Evolutionary conservation across 768 basidiomycete species (phyloP).

Genomic region (Boletus barrowsii): DNA sequence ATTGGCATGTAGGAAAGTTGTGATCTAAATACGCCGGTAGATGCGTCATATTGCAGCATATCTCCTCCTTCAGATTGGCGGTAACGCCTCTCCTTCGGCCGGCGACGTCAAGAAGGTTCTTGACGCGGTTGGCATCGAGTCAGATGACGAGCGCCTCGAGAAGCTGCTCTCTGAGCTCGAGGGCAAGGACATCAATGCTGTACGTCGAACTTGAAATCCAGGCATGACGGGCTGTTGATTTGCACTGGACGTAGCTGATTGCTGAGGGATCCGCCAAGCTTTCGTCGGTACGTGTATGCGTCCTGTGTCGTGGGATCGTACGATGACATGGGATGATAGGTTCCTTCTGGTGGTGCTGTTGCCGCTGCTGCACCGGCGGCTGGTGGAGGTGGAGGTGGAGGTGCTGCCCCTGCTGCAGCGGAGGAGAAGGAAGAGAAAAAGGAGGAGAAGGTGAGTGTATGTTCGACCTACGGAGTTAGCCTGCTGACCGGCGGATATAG

Average conservation of each 20-base stretch:
- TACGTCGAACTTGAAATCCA: conserved; percentile 34
- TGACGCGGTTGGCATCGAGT: conserved; percentile 80
- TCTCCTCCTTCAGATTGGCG: conserved; percentile 93
- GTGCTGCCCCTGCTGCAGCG: conserved; percentile 49
- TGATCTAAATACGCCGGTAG: conserved; percentile 33
- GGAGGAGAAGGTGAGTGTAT: conserved; percentile 70
- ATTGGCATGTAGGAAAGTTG: background rate
- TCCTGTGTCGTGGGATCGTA: background rate
- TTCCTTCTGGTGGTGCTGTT: conserved; percentile 90
- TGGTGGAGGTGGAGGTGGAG: conserved; percentile 43
- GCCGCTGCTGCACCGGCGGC: conserved; percentile 52
- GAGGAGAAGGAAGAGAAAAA: conserved; percentile 87
- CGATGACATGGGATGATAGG: conserved; percentile 37
- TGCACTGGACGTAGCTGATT: conserved; percentile 60
- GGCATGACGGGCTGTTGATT: background rate
- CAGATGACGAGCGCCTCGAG: conserved; percentile 75
- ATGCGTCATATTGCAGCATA: conserved; percentile 96
- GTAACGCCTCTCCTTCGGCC: conserved; percentile 84
- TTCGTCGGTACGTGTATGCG: conserved; percentile 66
- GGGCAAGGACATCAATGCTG: conserved; percentile 85
- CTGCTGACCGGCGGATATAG: conserved; percentile 35
- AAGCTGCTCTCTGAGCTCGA: conserved; percentile 86
- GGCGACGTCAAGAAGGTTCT: conserved; percentile 88
- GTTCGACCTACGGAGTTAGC: background rate
- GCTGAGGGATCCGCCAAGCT: conserved; percentile 91